phyloP scores from a whole-genome alignment of 768 basidiomycete species.

The Lenzites betulinus region DNA sequence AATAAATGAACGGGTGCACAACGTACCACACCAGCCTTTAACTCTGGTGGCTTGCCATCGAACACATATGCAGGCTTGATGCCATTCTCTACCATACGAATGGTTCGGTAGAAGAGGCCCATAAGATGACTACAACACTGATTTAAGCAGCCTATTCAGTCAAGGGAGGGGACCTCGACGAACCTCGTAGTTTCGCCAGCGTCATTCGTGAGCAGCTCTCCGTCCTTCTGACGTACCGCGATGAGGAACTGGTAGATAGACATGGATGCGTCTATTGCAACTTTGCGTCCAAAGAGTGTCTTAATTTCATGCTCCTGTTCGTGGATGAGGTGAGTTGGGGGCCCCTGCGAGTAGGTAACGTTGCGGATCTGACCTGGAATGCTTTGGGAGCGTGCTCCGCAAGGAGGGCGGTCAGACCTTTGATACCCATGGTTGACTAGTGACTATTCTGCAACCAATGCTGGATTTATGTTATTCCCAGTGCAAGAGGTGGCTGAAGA shows the following conservation, averaged over 20 bases:
- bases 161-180: neutral
- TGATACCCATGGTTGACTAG: constrained; percentile 75
- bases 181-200: constrained; percentile 92
- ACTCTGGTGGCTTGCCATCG: constrained; percentile 96
- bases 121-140: constrained; percentile 75
- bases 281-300: constrained; percentile 96
- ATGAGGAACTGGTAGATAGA: constrained; percentile 98
- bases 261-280: constrained; percentile 98
- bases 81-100: constrained; percentile 97
- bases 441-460: neutral
- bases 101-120: constrained; percentile 98
- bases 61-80: constrained; percentile 99
- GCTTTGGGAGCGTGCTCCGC: constrained; percentile 87
- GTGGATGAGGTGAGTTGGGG: constrained; percentile 6
- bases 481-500: neutral
- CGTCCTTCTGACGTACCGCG: constrained; percentile 94
- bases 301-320: constrained; percentile 88
- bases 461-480: neutral
- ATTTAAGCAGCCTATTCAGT: neutral
- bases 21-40: constrained; percentile 96
- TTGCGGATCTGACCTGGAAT: constrained; percentile 47
- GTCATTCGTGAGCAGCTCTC: constrained; percentile 97
- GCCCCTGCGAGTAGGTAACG: neutral
- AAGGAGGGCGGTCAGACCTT: constrained; percentile 89
- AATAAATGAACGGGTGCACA: neutral